Percentiles rank a stretch among this genome's conserved stretches.
Evolutionary conservation across 495 filamentous ascomycete species (phyloP).

Genomic region (Talaromyces ruber): DNA sequence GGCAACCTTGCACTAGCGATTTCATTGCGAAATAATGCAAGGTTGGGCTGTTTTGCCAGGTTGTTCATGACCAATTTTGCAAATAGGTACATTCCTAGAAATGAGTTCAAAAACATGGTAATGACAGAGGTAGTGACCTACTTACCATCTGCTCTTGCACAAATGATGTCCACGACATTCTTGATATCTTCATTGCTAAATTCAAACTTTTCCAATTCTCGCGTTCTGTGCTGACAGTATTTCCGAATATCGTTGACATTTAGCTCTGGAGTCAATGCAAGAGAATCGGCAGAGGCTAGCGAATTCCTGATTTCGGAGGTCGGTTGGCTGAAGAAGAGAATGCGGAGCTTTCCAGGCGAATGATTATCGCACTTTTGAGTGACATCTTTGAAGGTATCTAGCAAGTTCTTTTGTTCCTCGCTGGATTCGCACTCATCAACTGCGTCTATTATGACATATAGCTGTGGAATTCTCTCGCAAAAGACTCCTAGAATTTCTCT

Average conservation of each 20-base stretch:
- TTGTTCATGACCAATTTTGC: constrained; percentile 35
- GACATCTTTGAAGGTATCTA: constrained; percentile 11
- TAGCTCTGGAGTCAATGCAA: constrained; percentile 14
- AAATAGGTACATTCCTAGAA: constrained; percentile 41
- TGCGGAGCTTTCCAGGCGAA: constrained; percentile 20
- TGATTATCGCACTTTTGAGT: constrained; percentile 13
- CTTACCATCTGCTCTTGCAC: constrained; percentile 12
- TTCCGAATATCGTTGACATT: constrained; percentile 20
- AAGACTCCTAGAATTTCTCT: constrained; percentile 20
- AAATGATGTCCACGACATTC: constrained; percentile 11
- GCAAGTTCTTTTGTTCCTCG: background rate
- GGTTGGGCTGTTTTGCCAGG: constrained; percentile 21
- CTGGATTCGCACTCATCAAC: constrained; percentile 30
- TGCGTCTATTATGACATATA: constrained; percentile 35
- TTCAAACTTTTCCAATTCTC: constrained; percentile 15
- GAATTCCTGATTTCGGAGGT: constrained; percentile 18
- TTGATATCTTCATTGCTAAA: constrained; percentile 10
- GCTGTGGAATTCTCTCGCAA: constrained; percentile 13
- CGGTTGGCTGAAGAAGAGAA: constrained; percentile 31
- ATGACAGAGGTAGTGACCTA: constrained; percentile 2
- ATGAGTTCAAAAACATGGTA: background rate
- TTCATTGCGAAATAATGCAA: constrained; percentile 18
- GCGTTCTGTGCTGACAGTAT: constrained; percentile 14
- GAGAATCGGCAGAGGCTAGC: constrained; percentile 15
- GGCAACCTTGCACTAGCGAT: constrained; percentile 23